phyloP scores from a whole-genome alignment of 129 eudicot genomes.

The Silybum marianum region DNA sequence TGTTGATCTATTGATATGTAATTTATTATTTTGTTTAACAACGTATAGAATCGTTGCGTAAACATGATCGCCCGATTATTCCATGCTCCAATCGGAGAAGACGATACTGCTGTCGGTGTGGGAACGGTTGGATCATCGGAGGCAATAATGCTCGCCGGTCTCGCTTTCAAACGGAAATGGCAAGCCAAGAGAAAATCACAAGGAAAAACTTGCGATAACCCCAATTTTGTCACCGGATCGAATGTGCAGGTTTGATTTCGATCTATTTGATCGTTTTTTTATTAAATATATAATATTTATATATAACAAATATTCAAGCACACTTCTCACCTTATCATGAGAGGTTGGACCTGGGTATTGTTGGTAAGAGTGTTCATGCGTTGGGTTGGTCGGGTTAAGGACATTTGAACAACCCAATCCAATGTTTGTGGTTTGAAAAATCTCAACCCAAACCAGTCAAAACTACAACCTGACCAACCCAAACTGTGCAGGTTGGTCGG shows the following conservation, averaged over 20 bases:
- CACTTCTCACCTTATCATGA: background rate
- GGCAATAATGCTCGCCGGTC: constrained; percentile 90
- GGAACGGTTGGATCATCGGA: constrained; percentile 87
- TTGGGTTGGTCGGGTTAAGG: too few species aligned
- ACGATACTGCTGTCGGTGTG: constrained; percentile 61
- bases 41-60: constrained; percentile 68
- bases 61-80: constrained; percentile 80
- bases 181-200: constrained; percentile 52
- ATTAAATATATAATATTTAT: too few species aligned
- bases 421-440: too few species aligned
- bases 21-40: background rate
- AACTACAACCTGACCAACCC: too few species aligned
- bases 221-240: constrained; percentile 78
- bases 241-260: constrained; percentile 60
- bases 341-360: background rate
- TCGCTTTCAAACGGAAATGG: constrained; percentile 87
- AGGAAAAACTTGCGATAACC: constrained; percentile 62
- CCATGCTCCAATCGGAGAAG: constrained; percentile 70
- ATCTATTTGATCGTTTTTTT: background rate
- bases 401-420: too few species aligned
- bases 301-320: background rate
- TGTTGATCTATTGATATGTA: background rate
- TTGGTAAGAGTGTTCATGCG: too few species aligned
- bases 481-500: too few species aligned
- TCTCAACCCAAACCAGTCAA: too few species aligned